Conservation (phyloP, 106 monocot genomes). For the Dendrobium huoshanense region DNA sequence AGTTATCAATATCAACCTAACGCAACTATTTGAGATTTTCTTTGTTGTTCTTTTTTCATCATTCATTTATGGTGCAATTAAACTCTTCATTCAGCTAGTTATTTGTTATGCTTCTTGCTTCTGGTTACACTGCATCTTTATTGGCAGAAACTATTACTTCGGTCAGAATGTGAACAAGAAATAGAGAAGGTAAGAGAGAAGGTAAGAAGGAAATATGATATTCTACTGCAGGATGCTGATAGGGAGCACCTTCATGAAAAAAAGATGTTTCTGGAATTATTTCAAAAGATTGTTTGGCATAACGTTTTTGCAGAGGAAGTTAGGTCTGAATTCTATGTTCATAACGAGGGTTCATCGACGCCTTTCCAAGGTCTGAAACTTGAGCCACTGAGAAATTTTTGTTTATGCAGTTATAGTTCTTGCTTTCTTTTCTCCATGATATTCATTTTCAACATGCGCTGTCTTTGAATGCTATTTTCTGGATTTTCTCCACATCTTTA, state of each 20-base stretch:
- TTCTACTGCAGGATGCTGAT: constrained; percentile 40
- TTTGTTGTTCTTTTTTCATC: not conserved
- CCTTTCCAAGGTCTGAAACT: constrained; percentile 39
- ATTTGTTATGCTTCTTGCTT: not conserved
- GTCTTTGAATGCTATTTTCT: not conserved
- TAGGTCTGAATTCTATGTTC: constrained; percentile 47
- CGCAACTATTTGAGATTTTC: not conserved
- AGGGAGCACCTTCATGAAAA: constrained; percentile 23
- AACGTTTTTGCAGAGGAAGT: constrained; percentile 66
- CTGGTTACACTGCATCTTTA: not conserved
- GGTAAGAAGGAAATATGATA: constrained; percentile 47
- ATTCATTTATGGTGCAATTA: not conserved
- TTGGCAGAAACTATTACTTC: constrained; percentile 42
- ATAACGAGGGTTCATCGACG: constrained; percentile 9
- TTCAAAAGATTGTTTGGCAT: constrained; percentile 49
- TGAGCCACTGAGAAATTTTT: not conserved
- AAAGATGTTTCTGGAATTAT: constrained; percentile 28
- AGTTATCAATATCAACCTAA: not conserved
- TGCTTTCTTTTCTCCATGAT: not conserved
- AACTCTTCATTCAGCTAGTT: not conserved
- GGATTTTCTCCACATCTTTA: not conserved
- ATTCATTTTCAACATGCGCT: not conserved
- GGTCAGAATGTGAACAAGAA: constrained; percentile 41
- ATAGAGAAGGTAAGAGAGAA: constrained; percentile 35
- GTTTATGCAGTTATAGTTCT: not conserved